phyloP scores from a whole-genome alignment of 129 eudicot genomes.

The Cynara cardunculus region DNA sequence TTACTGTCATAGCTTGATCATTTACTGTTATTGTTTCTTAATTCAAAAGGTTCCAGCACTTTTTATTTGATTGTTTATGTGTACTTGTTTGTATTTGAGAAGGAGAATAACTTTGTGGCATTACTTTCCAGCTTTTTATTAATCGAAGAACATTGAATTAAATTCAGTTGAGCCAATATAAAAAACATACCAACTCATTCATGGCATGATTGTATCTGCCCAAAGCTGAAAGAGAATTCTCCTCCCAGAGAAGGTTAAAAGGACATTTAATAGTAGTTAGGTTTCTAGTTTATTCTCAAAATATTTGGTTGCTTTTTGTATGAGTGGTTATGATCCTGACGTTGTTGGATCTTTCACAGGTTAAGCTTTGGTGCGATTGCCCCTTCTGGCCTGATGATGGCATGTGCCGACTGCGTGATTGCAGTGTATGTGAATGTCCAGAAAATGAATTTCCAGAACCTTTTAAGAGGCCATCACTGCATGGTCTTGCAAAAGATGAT shows the following conservation, averaged over 20 bases:
- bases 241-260: not conserved
- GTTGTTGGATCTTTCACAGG: constrained; percentile 41
- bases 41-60: not conserved
- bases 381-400: constrained; percentile 99
- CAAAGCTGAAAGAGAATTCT: not conserved
- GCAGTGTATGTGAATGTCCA: constrained; percentile 98
- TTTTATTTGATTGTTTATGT: not conserved
- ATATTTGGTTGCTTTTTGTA: constrained; percentile 5
- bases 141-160: not conserved
- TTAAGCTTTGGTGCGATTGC: constrained; percentile 97
- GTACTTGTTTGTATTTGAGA: not conserved
- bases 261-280: not conserved
- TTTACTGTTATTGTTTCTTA: not conserved
- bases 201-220: not conserved
- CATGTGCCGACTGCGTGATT: constrained; percentile 89
- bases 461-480: constrained; percentile 47
- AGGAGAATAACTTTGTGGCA: not conserved
- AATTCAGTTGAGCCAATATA: not conserved
- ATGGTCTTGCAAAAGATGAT: constrained; percentile 64
- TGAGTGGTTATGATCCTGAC: constrained; percentile 9
- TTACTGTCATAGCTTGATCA: not conserved
- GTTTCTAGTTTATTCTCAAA: not conserved
- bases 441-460: constrained; percentile 87
- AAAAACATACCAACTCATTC: not conserved
- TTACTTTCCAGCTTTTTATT: not conserved